phyloP scores from a whole-genome alignment of 441 rosid genomes.

The Pelargonium australe region DNA sequence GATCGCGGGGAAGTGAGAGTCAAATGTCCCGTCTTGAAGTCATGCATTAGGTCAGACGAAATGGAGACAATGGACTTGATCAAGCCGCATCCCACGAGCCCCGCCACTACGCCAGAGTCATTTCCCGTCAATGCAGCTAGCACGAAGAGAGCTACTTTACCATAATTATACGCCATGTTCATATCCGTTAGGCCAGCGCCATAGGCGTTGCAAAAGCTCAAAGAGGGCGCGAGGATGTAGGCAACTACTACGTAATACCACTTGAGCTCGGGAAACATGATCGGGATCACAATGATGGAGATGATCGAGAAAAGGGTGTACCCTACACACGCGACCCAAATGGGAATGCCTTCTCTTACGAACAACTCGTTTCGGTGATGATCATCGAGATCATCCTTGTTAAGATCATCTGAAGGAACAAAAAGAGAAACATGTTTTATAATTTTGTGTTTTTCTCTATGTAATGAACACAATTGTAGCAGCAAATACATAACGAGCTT shows the following conservation, averaged over 20 bases:
- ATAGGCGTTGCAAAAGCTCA: conserved; percentile 90
- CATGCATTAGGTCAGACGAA: conserved; percentile 91
- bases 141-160: conserved; percentile 78
- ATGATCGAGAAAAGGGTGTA: conserved; percentile 52
- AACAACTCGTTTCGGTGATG: conserved; percentile 61
- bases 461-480: neutral
- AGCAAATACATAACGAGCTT: conserved; percentile 9
- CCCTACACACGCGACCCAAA: conserved; percentile 69
- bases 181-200: conserved; percentile 93
- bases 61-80: conserved; percentile 76
- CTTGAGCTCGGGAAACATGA: conserved; percentile 83
- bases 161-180: conserved; percentile 94
- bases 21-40: conserved; percentile 82
- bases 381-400: conserved; percentile 24
- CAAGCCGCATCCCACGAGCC: conserved; percentile 85
- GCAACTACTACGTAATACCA: conserved; percentile 84
- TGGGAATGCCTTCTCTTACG: conserved; percentile 60
- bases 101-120: conserved; percentile 61
- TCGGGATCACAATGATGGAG: conserved; percentile 61
- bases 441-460: no score
- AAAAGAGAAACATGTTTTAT: neutral
- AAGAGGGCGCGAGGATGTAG: conserved; percentile 73
- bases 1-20: conserved; percentile 82
- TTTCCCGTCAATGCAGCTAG: conserved; percentile 65
- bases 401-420: conserved; percentile 28